phyloP scores from a whole-genome alignment of 2,329 filamentous ascomycete genomes.

The Penicillium digitatum region DNA sequence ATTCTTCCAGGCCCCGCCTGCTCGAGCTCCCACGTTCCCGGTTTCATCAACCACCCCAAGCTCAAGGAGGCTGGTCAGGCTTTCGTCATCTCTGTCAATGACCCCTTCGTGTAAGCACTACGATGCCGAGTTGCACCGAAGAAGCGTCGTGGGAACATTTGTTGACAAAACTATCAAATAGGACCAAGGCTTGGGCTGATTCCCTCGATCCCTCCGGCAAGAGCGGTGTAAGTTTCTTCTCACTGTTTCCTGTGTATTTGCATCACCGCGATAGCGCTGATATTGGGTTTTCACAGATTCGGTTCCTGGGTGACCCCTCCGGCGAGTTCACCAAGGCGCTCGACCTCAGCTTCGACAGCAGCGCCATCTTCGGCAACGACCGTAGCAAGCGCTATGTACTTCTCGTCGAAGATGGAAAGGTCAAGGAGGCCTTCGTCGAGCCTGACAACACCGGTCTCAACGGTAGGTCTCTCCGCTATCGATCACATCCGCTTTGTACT shows the following conservation, averaged over 20 bases:
- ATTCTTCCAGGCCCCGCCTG: slow-evolving; percentile 53
- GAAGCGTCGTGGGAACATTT: slow-evolving; percentile 2
- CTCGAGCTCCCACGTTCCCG: slow-evolving; percentile 71
- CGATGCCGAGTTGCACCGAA: not conserved
- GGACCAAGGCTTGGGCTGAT: slow-evolving; percentile 85
- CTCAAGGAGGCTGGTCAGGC: slow-evolving; percentile 77
- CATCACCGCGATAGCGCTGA: not conserved
- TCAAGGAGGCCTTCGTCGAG: slow-evolving; percentile 77
- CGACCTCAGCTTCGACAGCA: slow-evolving; percentile 76
- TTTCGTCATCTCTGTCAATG: slow-evolving; percentile 89
- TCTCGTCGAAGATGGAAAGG: slow-evolving; percentile 77
- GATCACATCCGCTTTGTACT: slow-evolving; percentile 6
- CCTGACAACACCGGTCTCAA: slow-evolving; percentile 80
- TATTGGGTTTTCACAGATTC: slow-evolving; percentile 58
- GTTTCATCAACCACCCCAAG: slow-evolving; percentile 75
- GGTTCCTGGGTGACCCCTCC: slow-evolving; percentile 80
- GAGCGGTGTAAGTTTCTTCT: slow-evolving; percentile 63
- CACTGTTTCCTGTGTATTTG: slow-evolving; percentile 19
- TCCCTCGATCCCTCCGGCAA: slow-evolving; percentile 69
- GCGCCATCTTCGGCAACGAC: slow-evolving; percentile 72
- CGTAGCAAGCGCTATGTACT: slow-evolving; percentile 87
- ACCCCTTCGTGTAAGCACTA: slow-evolving; percentile 77
- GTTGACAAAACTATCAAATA: slow-evolving; percentile 34
- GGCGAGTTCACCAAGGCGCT: slow-evolving; percentile 77
- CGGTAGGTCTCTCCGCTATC: slow-evolving; percentile 49